Percentiles rank a stretch among this genome's conserved stretches.
These are phyloP conservation scores for Euphrasia confusa DNA, from an alignment of 257 asterid species.

Conservation along the genomic window DNA sequence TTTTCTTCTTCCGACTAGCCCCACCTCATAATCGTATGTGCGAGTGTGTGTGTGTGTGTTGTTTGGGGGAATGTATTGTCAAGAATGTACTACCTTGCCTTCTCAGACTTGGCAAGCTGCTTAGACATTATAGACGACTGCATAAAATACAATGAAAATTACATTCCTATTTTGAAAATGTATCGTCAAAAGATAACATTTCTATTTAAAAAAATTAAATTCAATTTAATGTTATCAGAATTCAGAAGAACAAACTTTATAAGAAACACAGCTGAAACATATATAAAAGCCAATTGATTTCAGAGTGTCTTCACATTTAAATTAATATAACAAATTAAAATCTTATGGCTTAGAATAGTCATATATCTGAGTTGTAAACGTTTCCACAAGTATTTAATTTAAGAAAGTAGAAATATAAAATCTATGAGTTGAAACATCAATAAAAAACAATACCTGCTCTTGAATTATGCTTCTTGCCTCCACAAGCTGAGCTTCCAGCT, in stretches of 20 bases:
- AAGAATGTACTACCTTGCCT: slow-evolving; percentile 66
- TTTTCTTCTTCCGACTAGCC: not conserved
- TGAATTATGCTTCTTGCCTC: slow-evolving; percentile 99
- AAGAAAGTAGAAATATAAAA: not conserved
- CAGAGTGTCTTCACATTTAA: slow-evolving; percentile 5
- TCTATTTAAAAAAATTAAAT: not conserved
- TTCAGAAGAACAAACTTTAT: not conserved
- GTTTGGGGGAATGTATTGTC: slow-evolving; percentile 1
- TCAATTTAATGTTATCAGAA: not conserved
- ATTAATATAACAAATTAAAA: not conserved
- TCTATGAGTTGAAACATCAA: slow-evolving; percentile 1
- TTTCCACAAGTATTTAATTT: not conserved
- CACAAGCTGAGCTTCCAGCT: slow-evolving; percentile 98
- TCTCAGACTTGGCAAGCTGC: slow-evolving; percentile 59
- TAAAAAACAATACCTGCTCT: slow-evolving; percentile 64
- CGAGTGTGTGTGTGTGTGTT: not conserved
- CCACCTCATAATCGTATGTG: not conserved
- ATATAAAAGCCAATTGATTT: not conserved
- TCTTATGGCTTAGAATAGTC: not conserved
- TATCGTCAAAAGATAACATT: not conserved
- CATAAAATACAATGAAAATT: slow-evolving; percentile 14
- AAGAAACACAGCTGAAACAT: not conserved
- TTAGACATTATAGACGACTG: slow-evolving; percentile 87
- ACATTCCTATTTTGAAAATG: too few species aligned
- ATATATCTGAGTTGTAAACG: not conserved